phyloP scores from a whole-genome alignment of 805 yeast species.

The Cyberlindnera veronae region DNA sequence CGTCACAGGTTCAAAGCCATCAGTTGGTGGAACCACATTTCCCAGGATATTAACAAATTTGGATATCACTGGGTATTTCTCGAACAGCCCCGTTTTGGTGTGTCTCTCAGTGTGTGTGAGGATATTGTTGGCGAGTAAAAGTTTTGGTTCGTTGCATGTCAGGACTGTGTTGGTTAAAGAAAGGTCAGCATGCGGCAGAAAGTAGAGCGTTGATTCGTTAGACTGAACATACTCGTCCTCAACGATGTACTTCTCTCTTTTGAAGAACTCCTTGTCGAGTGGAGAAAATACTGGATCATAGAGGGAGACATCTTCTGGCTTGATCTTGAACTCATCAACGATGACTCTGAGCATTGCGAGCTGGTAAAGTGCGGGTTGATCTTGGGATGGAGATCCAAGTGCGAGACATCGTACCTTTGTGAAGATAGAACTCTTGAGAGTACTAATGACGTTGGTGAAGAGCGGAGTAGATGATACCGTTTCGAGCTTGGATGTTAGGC shows the following conservation, averaged over 20 bases:
- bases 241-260: conserved; percentile 19
- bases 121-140: conserved; percentile 49
- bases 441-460: conserved; percentile 26
- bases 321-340: conserved; percentile 25
- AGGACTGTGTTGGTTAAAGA: conserved; percentile 44
- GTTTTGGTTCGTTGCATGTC: conserved; percentile 31
- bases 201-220: conserved; percentile 39
- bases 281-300: conserved; percentile 64
- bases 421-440: conserved; percentile 17
- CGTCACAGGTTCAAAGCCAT: conserved; percentile 18
- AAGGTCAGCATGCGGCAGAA: conserved; percentile 75
- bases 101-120: conserved; percentile 52
- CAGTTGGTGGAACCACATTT: neutral
- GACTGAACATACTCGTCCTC: conserved; percentile 12
- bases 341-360: conserved; percentile 53
- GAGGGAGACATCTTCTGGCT: conserved; percentile 35
- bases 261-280: conserved; percentile 39
- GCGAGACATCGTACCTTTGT: conserved; percentile 60
- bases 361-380: conserved; percentile 61
- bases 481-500: conserved; percentile 16
- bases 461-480: conserved; percentile 28
- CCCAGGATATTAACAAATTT: conserved; percentile 30
- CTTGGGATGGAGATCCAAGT: conserved; percentile 61
- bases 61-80: conserved; percentile 42
- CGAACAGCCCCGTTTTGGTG: conserved; percentile 38